Percentiles rank a stretch among this genome's conserved stretches.
Evolutionary conservation across 768 basidiomycete species (phyloP).

Genomic region (Roridomyces roridus): DNA sequence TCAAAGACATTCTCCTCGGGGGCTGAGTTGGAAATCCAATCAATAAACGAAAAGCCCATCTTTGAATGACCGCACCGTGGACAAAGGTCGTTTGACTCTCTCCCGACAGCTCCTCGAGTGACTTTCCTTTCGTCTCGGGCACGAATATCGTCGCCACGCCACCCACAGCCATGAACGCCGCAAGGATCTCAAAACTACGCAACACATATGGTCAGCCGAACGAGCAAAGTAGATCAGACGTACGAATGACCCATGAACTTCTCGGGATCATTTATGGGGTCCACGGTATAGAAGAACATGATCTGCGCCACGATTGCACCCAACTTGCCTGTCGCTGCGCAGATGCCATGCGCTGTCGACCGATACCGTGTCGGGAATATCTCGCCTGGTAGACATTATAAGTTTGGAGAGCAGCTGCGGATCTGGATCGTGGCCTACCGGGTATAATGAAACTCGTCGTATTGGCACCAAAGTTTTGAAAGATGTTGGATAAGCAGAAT

Average conservation of each 20-base stretch:
- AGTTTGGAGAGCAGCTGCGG: no score
- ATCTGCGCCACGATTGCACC: conserved; percentile 85
- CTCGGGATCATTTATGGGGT: conserved; percentile 57
- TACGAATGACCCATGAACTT: conserved; percentile 58
- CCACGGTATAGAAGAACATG: conserved; percentile 68
- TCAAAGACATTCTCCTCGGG: no score
- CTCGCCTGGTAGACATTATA: no score
- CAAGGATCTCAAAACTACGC: conserved; percentile 86
- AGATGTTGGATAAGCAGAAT: conserved; percentile 85
- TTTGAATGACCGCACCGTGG: no score
- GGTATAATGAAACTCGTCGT: conserved; percentile 82
- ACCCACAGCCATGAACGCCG: conserved; percentile 86
- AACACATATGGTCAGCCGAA: no score
- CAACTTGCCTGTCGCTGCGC: conserved; percentile 82
- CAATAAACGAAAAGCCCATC: no score
- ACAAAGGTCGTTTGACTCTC: conserved; percentile 72
- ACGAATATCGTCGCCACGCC: conserved; percentile 80
- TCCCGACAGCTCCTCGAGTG: conserved; percentile 79
- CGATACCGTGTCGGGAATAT: conserved; percentile 89
- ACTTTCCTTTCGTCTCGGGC: conserved; percentile 74
- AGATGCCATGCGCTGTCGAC: conserved; percentile 84
- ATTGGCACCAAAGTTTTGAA: conserved; percentile 85
- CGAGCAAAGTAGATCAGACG: no score
- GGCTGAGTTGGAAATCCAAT: no score
- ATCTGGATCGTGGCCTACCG: no score